Conservation (phyloP, 2,329 filamentous ascomycete genomes). For the Diaporthe citri region DNA sequence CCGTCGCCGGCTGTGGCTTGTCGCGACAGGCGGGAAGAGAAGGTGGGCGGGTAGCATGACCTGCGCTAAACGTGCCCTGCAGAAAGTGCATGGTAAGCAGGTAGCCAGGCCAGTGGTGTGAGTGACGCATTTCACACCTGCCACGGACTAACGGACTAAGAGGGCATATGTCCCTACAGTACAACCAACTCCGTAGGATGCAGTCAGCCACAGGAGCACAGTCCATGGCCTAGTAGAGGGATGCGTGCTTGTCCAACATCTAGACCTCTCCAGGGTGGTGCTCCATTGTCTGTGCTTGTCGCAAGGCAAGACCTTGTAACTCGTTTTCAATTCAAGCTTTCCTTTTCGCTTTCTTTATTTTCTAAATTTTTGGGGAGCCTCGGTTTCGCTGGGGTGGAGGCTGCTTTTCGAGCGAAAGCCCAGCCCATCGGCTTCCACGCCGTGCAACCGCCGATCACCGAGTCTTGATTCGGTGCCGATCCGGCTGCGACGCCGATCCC, state of each 20-base stretch:
- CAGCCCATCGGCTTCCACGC: background rate
- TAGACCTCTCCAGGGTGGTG: too few species aligned
- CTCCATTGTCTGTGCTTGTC: background rate
- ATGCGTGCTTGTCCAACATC: background rate
- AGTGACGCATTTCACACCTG: background rate
- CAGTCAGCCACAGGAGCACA: background rate
- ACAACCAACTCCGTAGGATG: background rate
- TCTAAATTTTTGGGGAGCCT: background rate
- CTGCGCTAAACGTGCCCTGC: background rate
- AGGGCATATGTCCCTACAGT: background rate
- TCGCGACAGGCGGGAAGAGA: background rate
- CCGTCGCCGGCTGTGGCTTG: background rate
- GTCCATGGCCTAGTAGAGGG: background rate
- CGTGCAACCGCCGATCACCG: constrained; percentile 14
- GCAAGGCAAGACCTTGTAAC: background rate
- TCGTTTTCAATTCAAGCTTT: background rate
- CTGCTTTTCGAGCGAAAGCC: background rate
- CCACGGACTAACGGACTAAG: background rate
- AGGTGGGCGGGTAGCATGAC: background rate
- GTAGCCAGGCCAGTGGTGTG: background rate
- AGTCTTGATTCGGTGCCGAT: background rate
- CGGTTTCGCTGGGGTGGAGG: background rate
- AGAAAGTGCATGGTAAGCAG: background rate
- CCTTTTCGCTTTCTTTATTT: background rate
- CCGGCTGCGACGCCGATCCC: background rate